Conservation (phyloP, 2,329 filamentous ascomycete species). For the Curvularia verruculosa region DNA sequence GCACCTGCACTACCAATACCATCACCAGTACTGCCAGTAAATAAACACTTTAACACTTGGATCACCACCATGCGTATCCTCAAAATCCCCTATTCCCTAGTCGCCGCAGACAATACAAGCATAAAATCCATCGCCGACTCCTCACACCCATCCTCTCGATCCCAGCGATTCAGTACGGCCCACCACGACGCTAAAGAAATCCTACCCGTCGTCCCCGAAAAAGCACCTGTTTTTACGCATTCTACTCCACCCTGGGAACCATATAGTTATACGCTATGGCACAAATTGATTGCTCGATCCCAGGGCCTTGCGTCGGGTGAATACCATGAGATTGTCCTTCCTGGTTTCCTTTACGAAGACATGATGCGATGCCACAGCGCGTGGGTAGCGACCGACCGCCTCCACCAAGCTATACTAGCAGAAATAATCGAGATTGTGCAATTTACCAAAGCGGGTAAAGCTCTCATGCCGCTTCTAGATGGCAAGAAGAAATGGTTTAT, state of each 20-base stretch:
- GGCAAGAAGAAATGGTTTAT: conserved; percentile 44
- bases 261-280: conserved; percentile 52
- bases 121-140: conserved; percentile 11
- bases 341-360: conserved; percentile 36
- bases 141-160: conserved; percentile 10
- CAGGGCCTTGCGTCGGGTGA: conserved; percentile 36
- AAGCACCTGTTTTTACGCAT: conserved; percentile 16
- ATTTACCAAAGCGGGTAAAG: conserved; percentile 5
- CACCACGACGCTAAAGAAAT: conserved; percentile 18
- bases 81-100: conserved; percentile 14
- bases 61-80: conserved; percentile 14
- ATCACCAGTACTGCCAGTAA: not conserved
- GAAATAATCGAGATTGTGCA: conserved; percentile 10
- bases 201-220: conserved; percentile 10
- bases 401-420: not conserved
- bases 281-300: conserved; percentile 48
- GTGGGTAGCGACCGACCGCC: conserved; percentile 6
- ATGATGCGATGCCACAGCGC: conserved; percentile 29
- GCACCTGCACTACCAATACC: no score
- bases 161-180: conserved; percentile 23
- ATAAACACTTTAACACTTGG: not conserved
- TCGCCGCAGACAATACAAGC: conserved; percentile 10
- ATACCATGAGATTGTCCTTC: conserved; percentile 22
- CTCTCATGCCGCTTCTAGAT: conserved; percentile 9
- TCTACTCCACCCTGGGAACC: conserved; percentile 31